Base-by-base conservation (phyloP, 1,139 yeast species). In the Yamadazyma atlantica region DNA sequence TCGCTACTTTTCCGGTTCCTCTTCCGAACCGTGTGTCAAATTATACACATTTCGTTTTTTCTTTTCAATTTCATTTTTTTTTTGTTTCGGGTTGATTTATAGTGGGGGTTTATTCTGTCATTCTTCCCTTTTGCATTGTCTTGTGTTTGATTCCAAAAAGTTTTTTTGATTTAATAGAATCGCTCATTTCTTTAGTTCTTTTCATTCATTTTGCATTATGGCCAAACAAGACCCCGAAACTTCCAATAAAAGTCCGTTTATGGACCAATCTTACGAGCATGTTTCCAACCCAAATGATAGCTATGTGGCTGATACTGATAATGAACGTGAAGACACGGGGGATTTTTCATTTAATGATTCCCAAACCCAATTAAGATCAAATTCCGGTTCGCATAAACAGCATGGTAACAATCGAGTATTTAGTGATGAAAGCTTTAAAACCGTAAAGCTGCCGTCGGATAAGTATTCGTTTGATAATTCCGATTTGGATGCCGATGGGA, bases 391-490 rank as follows among this genome's bases (percentile, higher is more conserved):
- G n/a, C n/a, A n/a, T n/a, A n/a, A n/a, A n/a, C n/a, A n/a, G n/a
- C n/a, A n/a, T n/a, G n/a, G n/a, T n/a, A n/a, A n/a, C n/a, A n/a
- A n/a, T n/a, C n/a, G 55, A 14, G 50, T 46, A 15, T 47, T 49
- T 37, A 49, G 53, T 38, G 54, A 52, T 28, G 54, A 51, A 9
- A 47, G 48, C 33, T 53, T 40, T 37, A 48, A 43, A 34, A 47
- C 54, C 11, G 49, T 46, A 10, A 36, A 41, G 22, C 53, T 48
- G 51, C 41, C 43, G 4, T 18, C 33, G 18, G 41, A 37, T 13
- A 24, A 28, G 12, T 16, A 29, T 39, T 30, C 43, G 18, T 34
- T 43, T 37, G 37, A 47, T 39, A 23, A 38, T 32, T 32, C 43
- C 7, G 51, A 51, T 17, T 44, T 40, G 14, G 42, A 42, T 19